Percentiles rank a stretch among this genome's conserved stretches.
Evolutionary conservation across 495 filamentous ascomycete genomes (phyloP).

Genomic region (Neohortaea acidophila): DNA sequence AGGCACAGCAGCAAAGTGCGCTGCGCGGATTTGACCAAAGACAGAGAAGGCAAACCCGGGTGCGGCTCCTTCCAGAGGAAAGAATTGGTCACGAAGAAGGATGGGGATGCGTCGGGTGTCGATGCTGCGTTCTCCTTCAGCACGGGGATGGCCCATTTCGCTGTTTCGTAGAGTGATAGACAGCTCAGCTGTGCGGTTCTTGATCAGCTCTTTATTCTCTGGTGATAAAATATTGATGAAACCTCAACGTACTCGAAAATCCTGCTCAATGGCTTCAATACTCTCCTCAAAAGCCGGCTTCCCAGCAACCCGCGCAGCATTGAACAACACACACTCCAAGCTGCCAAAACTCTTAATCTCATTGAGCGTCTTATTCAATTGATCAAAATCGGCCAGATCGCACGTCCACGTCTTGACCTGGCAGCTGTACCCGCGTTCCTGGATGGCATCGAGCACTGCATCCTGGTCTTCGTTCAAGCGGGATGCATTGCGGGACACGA

Average conservation of each 20-base stretch:
- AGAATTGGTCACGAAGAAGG: slow-evolving; percentile 15
- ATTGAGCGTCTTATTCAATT: slow-evolving; percentile 6
- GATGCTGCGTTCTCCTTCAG: slow-evolving; percentile 5
- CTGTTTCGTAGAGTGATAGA: slow-evolving; percentile 12
- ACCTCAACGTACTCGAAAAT: slow-evolving; percentile 11
- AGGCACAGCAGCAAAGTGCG: slow-evolving; percentile 16
- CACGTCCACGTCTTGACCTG: slow-evolving; percentile 16
- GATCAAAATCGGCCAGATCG: slow-evolving; percentile 10
- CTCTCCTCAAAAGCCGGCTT: slow-evolving; percentile 9
- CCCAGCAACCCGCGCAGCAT: slow-evolving; percentile 12
- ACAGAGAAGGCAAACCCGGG: slow-evolving; percentile 13
- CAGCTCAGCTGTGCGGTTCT: slow-evolving; percentile 8
- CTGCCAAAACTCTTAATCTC: slow-evolving; percentile 14
- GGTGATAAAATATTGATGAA: background rate
- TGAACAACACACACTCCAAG: slow-evolving; percentile 18
- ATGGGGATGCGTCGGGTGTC: slow-evolving; percentile 4
- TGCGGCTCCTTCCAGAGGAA: slow-evolving; percentile 10
- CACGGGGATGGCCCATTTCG: slow-evolving; percentile 15
- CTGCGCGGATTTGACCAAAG: slow-evolving; percentile 17
- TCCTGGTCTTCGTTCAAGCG: slow-evolving; percentile 12
- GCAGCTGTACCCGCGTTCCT: slow-evolving; percentile 14
- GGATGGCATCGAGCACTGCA: slow-evolving; percentile 13
- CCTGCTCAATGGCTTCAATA: slow-evolving; percentile 6
- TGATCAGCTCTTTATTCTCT: background rate
- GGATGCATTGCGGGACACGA: slow-evolving; percentile 11